phyloP scores from a whole-genome alignment of 2,329 filamentous ascomycete genomes.

The Pestalotiopsis sp. region DNA sequence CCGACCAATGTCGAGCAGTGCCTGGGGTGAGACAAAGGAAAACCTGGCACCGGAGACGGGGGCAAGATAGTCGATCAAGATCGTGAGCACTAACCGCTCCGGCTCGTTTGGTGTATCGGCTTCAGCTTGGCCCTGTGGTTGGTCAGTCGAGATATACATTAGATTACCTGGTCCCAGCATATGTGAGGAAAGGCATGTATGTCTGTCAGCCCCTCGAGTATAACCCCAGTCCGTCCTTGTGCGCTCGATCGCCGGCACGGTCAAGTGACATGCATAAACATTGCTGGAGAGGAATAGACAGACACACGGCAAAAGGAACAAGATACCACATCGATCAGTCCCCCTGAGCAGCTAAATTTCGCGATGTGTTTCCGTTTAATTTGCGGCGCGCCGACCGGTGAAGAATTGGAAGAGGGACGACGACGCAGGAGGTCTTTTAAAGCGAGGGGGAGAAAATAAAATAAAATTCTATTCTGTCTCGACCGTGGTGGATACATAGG shows the following conservation, averaged over 20 bases:
- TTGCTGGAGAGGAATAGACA: neutral
- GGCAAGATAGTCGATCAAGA: neutral
- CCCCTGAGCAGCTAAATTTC: neutral
- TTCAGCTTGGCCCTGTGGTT: neutral
- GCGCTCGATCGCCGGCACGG: neutral
- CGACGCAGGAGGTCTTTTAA: neutral
- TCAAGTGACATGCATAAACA: neutral
- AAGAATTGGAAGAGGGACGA: neutral
- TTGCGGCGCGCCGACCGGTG: slow-evolving; percentile 5
- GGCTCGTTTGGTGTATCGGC: neutral
- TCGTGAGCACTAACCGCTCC: neutral
- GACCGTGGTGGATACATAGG: neutral
- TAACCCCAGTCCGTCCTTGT: neutral
- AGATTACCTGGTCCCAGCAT: too few species aligned
- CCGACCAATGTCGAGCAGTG: neutral
- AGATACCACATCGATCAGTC: neutral
- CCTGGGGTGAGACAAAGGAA: neutral
- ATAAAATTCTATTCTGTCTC: neutral
- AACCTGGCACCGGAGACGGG: neutral
- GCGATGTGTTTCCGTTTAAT: slow-evolving; percentile 3
- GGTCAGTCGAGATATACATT: neutral
- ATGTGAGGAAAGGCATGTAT: neutral
- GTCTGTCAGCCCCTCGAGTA: neutral
- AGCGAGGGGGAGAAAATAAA: neutral
- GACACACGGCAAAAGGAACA: neutral